Evolutionary conservation across 805 yeast species (phyloP).

Genomic region (Sugiyamaella valdiviana): DNA sequence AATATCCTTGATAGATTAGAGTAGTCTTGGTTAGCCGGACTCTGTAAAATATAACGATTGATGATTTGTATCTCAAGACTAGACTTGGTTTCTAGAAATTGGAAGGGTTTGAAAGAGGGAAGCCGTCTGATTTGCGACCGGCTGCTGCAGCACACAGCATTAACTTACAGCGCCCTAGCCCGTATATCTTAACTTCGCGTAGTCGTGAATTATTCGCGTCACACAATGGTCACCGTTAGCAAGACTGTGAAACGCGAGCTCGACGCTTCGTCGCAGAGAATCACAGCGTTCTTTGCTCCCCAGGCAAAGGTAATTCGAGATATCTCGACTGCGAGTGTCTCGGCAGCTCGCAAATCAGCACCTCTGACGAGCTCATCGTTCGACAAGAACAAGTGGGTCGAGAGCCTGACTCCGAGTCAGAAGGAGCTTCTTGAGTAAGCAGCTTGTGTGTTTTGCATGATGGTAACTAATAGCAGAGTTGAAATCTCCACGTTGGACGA

Average conservation of each 20-base stretch:
- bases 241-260: constrained; percentile 16
- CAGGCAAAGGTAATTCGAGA: constrained; percentile 1
- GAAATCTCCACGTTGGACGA: constrained; percentile 69
- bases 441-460: neutral
- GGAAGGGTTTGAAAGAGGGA: too few relatives aligned
- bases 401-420: constrained; percentile 43
- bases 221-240: neutral
- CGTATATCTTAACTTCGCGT: too few relatives aligned
- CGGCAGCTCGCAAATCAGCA: constrained; percentile 7
- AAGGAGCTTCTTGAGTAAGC: constrained; percentile 41
- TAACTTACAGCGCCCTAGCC: too few relatives aligned
- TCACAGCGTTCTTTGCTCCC: constrained; percentile 19
- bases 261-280: constrained; percentile 13
- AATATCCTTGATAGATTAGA: constrained; percentile 5
- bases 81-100: too few relatives aligned
- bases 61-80: too few relatives aligned
- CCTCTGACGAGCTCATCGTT: constrained; percentile 30
- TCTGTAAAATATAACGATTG: neutral
- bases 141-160: too few relatives aligned
- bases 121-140: too few relatives aligned
- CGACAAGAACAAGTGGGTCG: constrained; percentile 48
- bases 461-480: constrained; percentile 3
- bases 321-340: constrained; percentile 2
- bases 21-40: constrained; percentile 2
- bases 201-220: neutral